Evolutionary conservation across 2,329 filamentous ascomycete genomes (phyloP), one percentile per base, ranked within the genome.

Genomic region (Curvularia lunata): DNA sequence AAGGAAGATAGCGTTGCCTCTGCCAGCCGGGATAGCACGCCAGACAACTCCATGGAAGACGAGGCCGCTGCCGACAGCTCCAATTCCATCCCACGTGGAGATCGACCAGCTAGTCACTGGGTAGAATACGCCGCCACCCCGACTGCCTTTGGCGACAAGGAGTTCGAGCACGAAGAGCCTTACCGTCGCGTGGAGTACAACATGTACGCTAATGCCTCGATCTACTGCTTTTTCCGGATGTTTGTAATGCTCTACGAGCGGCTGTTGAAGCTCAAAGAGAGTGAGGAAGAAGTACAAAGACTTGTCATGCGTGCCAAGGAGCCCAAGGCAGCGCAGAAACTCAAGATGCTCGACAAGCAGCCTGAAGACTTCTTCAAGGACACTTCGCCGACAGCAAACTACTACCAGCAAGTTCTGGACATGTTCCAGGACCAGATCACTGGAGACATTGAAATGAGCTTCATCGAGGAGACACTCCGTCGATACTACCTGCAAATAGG

Each of bases 161-260:
- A 85, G 85, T 68, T 94, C 84, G 82, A 90, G 79, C 59, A 85
- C 41, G 92, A 97, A 60, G 90, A 92, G 50, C 88, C 91, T 56
- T 96, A 95, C 78, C 84, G 85, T 65, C 90, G 93, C 46, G 87
- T 88, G 10, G 88, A 86, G 78, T 96, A 92, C 81, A 94, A 94
- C 73, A 87, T 98, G 74, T 99, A 96, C 80, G 89, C 89, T 75
- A 98, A 97, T 75, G 86, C 92, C 69, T 91, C 90, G 3, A 89
- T 99, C 58, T 97, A 92, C 74, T 93, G 95, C 77, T 98, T 99
- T 83, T 90, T 99, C 81, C 91, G 90, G 66, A 88, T 97, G 60
- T 95, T 99, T 75, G 88, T 97, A 72, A 90, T 90, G n/a, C 82
- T 99, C 5, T 98, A 97, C 78, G 86, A 88, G 69, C 88, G 95